These are phyloP conservation scores for Mollisia scopiformis DNA, from an alignment of 2,329 filamentous ascomycete species.

Conservation along the genomic window DNA sequence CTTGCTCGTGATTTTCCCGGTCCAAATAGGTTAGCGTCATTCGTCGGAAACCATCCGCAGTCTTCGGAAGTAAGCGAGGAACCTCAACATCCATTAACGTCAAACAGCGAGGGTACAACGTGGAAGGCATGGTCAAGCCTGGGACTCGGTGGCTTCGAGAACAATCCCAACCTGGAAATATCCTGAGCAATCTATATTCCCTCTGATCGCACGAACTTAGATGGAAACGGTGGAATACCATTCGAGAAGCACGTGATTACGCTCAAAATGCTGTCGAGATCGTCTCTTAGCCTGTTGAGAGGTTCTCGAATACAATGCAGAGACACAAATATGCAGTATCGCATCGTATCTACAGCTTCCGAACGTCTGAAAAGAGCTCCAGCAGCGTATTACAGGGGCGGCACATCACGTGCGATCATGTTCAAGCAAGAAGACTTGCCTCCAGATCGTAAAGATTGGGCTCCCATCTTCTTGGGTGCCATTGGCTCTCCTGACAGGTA, in stretches of 20 bases:
- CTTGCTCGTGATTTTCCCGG: neutral
- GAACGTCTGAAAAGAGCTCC: conserved; percentile 38
- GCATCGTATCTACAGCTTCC: neutral
- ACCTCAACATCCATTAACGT: neutral
- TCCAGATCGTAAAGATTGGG: conserved; percentile 46
- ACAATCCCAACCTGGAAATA: too few species aligned
- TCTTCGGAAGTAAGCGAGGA: neutral
- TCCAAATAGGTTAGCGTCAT: neutral
- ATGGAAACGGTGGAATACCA: neutral
- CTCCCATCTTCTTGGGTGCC: conserved; percentile 56
- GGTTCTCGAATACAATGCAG: neutral
- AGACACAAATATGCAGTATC: conserved; percentile 15
- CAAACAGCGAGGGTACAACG: neutral
- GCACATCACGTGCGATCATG: conserved; percentile 70
- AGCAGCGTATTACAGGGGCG: conserved; percentile 67
- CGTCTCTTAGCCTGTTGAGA: neutral
- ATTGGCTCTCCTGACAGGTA: conserved; percentile 65
- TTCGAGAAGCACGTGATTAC: neutral
- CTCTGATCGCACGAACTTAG: neutral
- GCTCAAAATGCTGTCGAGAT: neutral
- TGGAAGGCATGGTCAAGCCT: too few species aligned
- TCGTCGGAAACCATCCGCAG: neutral
- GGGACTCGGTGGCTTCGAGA: too few species aligned
- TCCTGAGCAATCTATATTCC: too few species aligned
- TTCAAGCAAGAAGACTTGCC: conserved; percentile 58